These are phyloP conservation scores for Globisporangium nodosum DNA, from an alignment of 352 stramenopile genomes.

Conservation along the genomic window DNA sequence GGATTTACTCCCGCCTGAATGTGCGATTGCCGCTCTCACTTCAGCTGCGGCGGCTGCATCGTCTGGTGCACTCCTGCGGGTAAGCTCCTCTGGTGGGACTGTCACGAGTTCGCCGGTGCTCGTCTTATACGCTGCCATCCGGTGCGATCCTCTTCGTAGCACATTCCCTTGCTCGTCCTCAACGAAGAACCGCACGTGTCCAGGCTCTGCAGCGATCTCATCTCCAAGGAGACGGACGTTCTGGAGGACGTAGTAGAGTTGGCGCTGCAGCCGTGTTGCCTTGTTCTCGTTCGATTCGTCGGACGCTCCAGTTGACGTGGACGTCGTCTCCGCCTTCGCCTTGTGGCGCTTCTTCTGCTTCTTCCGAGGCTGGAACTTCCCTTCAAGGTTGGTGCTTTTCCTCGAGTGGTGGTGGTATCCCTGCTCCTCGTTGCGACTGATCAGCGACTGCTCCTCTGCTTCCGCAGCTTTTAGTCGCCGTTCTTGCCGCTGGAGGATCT, in stretches of 20 bases:
- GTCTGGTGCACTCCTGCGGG: not conserved
- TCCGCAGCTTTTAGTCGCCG: slow-evolving; percentile 3
- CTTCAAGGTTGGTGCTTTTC: not conserved
- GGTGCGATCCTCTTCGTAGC: slow-evolving; percentile 32
- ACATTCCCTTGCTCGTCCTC: slow-evolving; percentile 28
- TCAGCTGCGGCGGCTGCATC: not conserved
- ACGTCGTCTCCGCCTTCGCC: slow-evolving; percentile 11
- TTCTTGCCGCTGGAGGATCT: slow-evolving; percentile 2
- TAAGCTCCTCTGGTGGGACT: slow-evolving; percentile 4
- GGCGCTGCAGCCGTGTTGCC: slow-evolving; percentile 29
- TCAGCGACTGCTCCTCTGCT: slow-evolving; percentile 4
- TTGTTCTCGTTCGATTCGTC: slow-evolving; percentile 32
- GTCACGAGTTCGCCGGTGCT: slow-evolving; percentile 10
- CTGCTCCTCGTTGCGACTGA: slow-evolving; percentile 10
- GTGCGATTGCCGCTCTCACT: no score
- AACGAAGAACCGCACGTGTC: slow-evolving; percentile 43
- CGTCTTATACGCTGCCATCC: slow-evolving; percentile 22
- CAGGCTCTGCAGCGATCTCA: slow-evolving; percentile 29
- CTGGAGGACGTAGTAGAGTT: slow-evolving; percentile 44
- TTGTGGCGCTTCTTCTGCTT: slow-evolving; percentile 18
- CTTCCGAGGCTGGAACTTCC: not conserved
- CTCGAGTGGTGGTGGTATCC: slow-evolving; percentile 1
- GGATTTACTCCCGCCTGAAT: not conserved
- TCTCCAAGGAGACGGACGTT: slow-evolving; percentile 38
- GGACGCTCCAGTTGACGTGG: not conserved